These are phyloP conservation scores for Eurotiales sp. DNA, from an alignment of 2,329 filamentous ascomycete species.

Conservation along the genomic window DNA sequence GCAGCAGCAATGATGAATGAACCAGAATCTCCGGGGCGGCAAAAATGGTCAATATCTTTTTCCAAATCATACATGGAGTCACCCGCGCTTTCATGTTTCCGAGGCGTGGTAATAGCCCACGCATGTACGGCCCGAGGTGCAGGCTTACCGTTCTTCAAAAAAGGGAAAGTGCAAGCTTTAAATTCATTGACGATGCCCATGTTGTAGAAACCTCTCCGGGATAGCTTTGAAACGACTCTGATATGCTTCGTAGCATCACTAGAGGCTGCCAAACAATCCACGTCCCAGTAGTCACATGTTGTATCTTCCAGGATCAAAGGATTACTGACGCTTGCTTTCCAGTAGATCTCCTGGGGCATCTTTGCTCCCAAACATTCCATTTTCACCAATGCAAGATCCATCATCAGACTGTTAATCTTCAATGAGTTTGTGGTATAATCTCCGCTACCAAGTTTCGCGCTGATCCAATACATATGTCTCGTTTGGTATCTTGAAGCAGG, in stretches of 20 bases:
- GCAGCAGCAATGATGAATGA: background rate
- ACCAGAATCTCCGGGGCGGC: background rate
- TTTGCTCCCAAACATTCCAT: background rate
- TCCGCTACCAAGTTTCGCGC: background rate
- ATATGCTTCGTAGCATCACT: background rate
- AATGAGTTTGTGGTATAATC: background rate
- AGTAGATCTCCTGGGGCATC: background rate
- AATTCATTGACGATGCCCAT: slow-evolving; percentile 1
- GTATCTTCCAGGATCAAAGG: background rate
- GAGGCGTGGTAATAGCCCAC: slow-evolving; percentile 1
- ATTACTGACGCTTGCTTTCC: background rate
- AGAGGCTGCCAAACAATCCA: background rate
- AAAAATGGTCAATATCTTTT: background rate
- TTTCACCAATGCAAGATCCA: slow-evolving; percentile 6
- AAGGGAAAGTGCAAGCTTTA: background rate
- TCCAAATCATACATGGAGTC: background rate
- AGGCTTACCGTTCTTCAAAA: background rate
- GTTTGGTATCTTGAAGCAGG: background rate
- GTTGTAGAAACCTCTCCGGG: background rate
- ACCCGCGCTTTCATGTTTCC: background rate
- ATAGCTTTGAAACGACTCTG: slow-evolving; percentile 2
- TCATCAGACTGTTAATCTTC: background rate
- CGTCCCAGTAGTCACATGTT: slow-evolving; percentile 8
- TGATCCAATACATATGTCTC: background rate
- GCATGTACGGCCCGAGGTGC: background rate